phyloP scores from a whole-genome alignment of 257 asterid species.

The Striga asiatica region DNA sequence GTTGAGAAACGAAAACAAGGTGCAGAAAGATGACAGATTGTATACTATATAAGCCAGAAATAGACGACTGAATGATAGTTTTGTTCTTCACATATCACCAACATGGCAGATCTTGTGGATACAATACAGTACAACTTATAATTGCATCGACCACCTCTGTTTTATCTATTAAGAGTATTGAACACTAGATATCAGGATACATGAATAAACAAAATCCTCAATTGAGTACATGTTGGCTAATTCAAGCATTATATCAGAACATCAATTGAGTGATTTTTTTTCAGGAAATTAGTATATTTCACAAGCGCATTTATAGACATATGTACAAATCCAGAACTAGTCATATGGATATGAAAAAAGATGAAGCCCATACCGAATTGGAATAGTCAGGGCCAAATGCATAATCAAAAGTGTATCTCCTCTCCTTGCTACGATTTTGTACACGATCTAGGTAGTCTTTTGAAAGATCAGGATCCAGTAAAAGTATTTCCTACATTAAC shows the following conservation, averaged over 20 bases:
- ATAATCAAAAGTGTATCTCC: conserved; percentile 67
- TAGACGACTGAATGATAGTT: background rate
- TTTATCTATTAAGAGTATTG: background rate
- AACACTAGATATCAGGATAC: background rate
- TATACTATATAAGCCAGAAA: background rate
- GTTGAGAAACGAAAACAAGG: background rate
- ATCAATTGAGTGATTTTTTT: background rate
- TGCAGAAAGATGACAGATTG: background rate
- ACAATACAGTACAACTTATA: background rate
- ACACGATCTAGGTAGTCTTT: conserved; percentile 78
- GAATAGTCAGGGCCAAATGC: conserved; percentile 68
- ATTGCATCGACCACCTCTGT: background rate
- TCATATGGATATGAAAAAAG: background rate
- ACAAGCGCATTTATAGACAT: conserved; percentile 8
- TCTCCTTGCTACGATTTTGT: conserved; percentile 73
- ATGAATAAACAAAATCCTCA: background rate
- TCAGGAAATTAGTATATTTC: background rate
- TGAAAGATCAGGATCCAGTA: conserved; percentile 90
- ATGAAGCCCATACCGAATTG: conserved; percentile 43
- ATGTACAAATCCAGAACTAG: background rate
- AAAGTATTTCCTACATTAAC: conserved; percentile 64
- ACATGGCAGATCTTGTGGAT: conserved; percentile 1
- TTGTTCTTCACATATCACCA: background rate
- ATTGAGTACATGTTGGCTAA: background rate
- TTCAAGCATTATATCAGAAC: background rate